These are phyloP conservation scores for Penicillium pancosmium DNA, from an alignment of 495 filamentous ascomycete species.

Conservation along the genomic window DNA sequence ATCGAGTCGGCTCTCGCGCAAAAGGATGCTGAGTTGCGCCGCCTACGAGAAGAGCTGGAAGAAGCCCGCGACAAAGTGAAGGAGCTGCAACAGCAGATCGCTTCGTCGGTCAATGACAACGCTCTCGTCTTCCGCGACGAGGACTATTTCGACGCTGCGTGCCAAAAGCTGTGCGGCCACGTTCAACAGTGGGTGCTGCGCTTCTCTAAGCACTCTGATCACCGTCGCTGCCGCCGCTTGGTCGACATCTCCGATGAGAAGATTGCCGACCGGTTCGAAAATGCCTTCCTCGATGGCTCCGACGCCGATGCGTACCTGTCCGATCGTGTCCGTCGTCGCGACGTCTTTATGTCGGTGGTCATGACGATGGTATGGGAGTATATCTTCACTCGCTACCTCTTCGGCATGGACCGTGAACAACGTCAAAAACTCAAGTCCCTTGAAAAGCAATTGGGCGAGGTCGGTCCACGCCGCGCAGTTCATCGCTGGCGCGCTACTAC, in stretches of 20 bases:
- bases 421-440: conserved; percentile 93
- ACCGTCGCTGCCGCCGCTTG: conserved; percentile 76
- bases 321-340: conserved; percentile 82
- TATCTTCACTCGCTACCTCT: conserved; percentile 95
- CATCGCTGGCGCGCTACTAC: conserved; percentile 96
- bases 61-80: conserved; percentile 75
- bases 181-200: conserved; percentile 95
- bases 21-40: conserved; percentile 77
- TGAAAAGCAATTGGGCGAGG: conserved; percentile 86
- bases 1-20: conserved; percentile 63
- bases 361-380: conserved; percentile 99
- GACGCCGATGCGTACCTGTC: conserved; percentile 83
- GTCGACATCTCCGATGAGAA: conserved; percentile 84
- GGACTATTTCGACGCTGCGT: conserved; percentile 93
- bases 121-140: conserved; percentile 84
- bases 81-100: conserved; percentile 80
- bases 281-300: conserved; percentile 88
- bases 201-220: conserved; percentile 95
- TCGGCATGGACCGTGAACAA: conserved; percentile 97
- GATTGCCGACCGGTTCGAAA: conserved; percentile 88
- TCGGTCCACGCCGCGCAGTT: conserved; percentile 79
- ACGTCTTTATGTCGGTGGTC: conserved; percentile 95
- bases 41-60: conserved; percentile 76
- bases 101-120: conserved; percentile 66
- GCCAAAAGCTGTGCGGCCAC: conserved; percentile 88